phyloP scores from a whole-genome alignment of 225 moss, liverwort and hornwort genomes.

The Sphagnum contortum region DNA sequence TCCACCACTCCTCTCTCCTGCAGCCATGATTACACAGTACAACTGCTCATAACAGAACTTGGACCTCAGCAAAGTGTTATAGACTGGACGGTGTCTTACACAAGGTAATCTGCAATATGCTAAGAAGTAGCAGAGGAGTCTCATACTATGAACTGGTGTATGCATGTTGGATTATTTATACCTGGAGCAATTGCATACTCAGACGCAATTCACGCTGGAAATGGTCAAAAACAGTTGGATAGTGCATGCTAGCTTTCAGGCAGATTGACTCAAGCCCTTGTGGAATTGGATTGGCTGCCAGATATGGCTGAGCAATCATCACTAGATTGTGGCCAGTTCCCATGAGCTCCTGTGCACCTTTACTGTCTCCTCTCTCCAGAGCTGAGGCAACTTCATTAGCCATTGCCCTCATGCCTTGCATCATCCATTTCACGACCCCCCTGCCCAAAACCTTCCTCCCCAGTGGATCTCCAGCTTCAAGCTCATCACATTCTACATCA shows the following conservation, averaged over 20 bases:
- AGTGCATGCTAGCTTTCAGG: conserved; percentile 76
- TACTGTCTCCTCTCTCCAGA: conserved; percentile 45
- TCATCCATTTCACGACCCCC: conserved; percentile 74
- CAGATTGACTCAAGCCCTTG: conserved; percentile 65
- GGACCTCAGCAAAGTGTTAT: too few species aligned
- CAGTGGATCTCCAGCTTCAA: conserved; percentile 48
- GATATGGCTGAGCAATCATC: conserved; percentile 68
- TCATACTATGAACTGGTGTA: too few species aligned
- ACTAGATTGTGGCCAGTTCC: conserved; percentile 56
- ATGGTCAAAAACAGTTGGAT: conserved; percentile 82
- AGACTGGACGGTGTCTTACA: too few species aligned
- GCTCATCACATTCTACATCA: not conserved
- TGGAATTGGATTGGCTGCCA: conserved; percentile 77
- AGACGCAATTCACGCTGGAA: conserved; percentile 69
- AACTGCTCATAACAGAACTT: not conserved
- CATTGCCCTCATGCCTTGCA: conserved; percentile 53
- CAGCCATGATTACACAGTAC: conserved; percentile 7
- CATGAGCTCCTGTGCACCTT: conserved; percentile 56
- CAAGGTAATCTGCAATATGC: too few species aligned
- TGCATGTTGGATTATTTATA: not conserved
- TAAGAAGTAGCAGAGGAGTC: too few species aligned
- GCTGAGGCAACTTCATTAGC: conserved; percentile 53
- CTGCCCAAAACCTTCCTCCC: conserved; percentile 61
- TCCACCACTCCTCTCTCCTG: conserved; percentile 56
- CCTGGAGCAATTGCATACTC: conserved; percentile 56